phyloP scores from a whole-genome alignment of 2,329 filamentous ascomycete genomes.

The Capronia epimyces region DNA sequence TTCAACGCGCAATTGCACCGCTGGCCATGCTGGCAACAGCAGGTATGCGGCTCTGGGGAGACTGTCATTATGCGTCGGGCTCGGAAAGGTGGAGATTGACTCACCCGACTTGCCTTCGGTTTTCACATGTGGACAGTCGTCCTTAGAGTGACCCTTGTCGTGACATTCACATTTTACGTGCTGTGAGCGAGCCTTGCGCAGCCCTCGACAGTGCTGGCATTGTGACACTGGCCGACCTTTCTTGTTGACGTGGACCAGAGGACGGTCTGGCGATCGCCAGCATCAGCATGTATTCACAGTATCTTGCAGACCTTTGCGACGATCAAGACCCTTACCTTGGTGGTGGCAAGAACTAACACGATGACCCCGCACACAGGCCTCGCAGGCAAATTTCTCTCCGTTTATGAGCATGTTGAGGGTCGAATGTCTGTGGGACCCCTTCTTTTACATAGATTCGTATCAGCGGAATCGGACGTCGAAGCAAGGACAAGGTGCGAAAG shows the following conservation, averaged over 20 bases:
- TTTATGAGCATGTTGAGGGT: constrained; percentile 65
- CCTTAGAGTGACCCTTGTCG: constrained; percentile 59
- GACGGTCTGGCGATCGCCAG: constrained; percentile 61
- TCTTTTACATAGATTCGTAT: background rate
- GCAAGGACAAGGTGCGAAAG: background rate
- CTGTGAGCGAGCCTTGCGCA: constrained; percentile 91
- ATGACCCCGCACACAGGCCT: constrained; percentile 96
- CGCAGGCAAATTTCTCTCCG: constrained; percentile 96
- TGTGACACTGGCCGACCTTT: constrained; percentile 96
- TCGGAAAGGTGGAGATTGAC: background rate
- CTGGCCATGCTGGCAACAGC: constrained; percentile 53
- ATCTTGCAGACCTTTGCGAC: constrained; percentile 6
- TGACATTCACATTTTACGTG: constrained; percentile 97
- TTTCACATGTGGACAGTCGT: constrained; percentile 33
- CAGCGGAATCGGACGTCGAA: background rate
- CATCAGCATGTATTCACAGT: constrained; percentile 10
- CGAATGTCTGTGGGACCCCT: background rate
- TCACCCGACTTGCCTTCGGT: constrained; percentile 35
- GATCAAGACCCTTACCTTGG: constrained; percentile 60
- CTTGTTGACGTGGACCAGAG: constrained; percentile 90
- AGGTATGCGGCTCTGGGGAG: constrained; percentile 29
- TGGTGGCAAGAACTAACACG: constrained; percentile 98
- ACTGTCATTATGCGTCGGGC: constrained; percentile 3
- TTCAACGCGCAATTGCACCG: constrained; percentile 58
- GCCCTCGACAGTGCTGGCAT: constrained; percentile 91